Base-by-base conservation (phyloP, 2,329 filamentous ascomycete genomes). In the Phialemoniopsis sp. region DNA sequence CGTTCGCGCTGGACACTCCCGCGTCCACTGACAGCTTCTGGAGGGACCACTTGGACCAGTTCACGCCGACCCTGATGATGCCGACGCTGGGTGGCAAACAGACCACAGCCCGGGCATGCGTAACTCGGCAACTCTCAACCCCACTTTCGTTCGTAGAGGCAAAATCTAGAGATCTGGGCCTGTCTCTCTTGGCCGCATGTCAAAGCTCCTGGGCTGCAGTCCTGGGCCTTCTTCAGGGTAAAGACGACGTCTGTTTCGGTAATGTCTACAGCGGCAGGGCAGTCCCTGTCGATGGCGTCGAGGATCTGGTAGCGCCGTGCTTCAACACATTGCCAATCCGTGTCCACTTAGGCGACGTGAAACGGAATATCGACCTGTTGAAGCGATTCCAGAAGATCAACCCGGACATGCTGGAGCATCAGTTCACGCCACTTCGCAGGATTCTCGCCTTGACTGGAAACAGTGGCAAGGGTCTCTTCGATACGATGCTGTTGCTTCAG, bases 261-360 rank as follows among this genome's bases (percentile, higher is more conserved):
- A 93, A 88, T 50, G 83, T 96, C 3, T 75, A 91, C 40, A 90
- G 80, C 53, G 89, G 90, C 2, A 80, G 90, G 8, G 83, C 81
- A 1, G 56, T 87, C 9, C 63, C 78, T 1, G 58, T 90, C 3
- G 73, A 84, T 6, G 76, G 74, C 0, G 67, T 91, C 10, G 81
- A 90, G 29, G 68, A 72, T 4, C 73, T 95, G 6, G 77, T 94
- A n/a, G 89, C 87, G 0, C 90, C 90, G 0, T 95, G 89, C 57
- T 95, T 96, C 69, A 96, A 95, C 55, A 95, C 90, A 0, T 63
- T 95, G 12, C 89, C 90, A 0, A 55, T 89, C 2, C 76, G 88
- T 18, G 63, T 80, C 13, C 62, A 78, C 26, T 44, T 86, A 9
- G 61, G 69, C 2, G 54, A 55, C 3, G 57, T 57, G 3, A 64